These are phyloP conservation scores for Leptodermis oblonga DNA, from an alignment of 257 asterid genomes.

Conservation along the genomic window DNA sequence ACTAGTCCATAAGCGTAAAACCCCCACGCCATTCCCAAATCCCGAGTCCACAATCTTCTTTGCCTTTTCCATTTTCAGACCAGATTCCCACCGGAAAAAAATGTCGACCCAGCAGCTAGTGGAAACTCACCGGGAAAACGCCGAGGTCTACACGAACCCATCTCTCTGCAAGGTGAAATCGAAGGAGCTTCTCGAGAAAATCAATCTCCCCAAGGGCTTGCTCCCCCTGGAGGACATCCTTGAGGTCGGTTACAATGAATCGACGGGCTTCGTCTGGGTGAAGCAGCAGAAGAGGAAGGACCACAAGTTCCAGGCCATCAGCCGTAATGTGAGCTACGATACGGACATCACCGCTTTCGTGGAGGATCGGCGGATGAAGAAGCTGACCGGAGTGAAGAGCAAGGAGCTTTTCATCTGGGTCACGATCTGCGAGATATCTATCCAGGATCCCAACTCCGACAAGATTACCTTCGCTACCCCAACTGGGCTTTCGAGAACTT, in stretches of 20 bases:
- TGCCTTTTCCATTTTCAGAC: not conserved
- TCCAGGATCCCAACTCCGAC: conserved; percentile 17
- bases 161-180: conserved; percentile 20
- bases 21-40: not conserved
- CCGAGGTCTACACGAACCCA: conserved; percentile 23
- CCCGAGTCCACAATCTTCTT: not conserved
- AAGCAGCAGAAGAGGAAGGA: conserved; percentile 20
- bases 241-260: conserved; percentile 24
- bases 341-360: conserved; percentile 26
- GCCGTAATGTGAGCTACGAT: conserved; percentile 20
- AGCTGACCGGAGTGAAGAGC: conserved; percentile 23
- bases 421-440: conserved; percentile 20
- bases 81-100: not conserved
- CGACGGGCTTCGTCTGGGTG: conserved; percentile 22
- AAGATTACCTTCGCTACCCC: conserved; percentile 20
- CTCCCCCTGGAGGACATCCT: conserved; percentile 19
- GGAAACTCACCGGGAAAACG: conserved; percentile 19
- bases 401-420: conserved; percentile 27
- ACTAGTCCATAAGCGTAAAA: not conserved
- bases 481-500: conserved; percentile 21
- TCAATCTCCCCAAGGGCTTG: conserved; percentile 22
- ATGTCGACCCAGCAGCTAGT: conserved; percentile 25
- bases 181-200: conserved; percentile 20
- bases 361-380: conserved; percentile 26
- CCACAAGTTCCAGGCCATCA: conserved; percentile 15